These are phyloP conservation scores for Petunia axillaris DNA, from an alignment of 257 asterid genomes.

Conservation along the genomic window DNA sequence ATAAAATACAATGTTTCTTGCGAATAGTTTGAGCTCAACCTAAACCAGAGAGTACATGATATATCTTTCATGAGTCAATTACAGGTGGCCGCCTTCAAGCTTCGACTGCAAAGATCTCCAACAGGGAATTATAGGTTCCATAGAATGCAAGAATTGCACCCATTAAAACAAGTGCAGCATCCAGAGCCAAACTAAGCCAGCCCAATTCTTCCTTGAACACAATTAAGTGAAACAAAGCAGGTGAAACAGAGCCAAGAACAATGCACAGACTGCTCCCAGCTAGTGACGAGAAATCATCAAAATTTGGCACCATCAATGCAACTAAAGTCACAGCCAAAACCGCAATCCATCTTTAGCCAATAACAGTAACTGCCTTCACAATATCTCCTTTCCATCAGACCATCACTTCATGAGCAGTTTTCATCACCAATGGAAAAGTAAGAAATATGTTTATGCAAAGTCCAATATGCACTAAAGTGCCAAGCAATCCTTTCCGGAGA, in stretches of 20 bases:
- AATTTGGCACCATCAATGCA: slow-evolving; percentile 22
- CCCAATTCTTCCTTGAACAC: slow-evolving; percentile 18
- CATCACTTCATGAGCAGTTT: slow-evolving; percentile 23
- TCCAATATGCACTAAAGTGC: slow-evolving; percentile 24
- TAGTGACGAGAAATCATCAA: slow-evolving; percentile 26
- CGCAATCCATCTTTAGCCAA: background rate
- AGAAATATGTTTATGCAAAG: slow-evolving; percentile 23
- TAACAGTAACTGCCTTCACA: background rate
- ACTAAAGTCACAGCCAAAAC: slow-evolving; percentile 24
- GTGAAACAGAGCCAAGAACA: slow-evolving; percentile 22
- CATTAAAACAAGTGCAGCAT: slow-evolving; percentile 23
- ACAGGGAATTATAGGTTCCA: slow-evolving; percentile 23
- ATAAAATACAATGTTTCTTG: background rate
- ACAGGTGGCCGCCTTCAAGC: background rate
- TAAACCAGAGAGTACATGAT: background rate
- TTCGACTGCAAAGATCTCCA: slow-evolving; percentile 1
- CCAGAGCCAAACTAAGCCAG: background rate
- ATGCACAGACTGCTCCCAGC: slow-evolving; percentile 26
- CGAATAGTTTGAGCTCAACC: background rate
- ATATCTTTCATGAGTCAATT: background rate
- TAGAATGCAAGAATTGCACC: slow-evolving; percentile 12
- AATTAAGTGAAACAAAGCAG: slow-evolving; percentile 27
- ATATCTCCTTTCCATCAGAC: slow-evolving; percentile 23
- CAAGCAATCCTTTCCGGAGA: slow-evolving; percentile 10
- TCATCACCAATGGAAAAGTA: slow-evolving; percentile 24